Evolutionary conservation across 75 land plant species (phyloP), one percentile per base, ranked within the genome.

Genomic region (Pinus taeda): DNA sequence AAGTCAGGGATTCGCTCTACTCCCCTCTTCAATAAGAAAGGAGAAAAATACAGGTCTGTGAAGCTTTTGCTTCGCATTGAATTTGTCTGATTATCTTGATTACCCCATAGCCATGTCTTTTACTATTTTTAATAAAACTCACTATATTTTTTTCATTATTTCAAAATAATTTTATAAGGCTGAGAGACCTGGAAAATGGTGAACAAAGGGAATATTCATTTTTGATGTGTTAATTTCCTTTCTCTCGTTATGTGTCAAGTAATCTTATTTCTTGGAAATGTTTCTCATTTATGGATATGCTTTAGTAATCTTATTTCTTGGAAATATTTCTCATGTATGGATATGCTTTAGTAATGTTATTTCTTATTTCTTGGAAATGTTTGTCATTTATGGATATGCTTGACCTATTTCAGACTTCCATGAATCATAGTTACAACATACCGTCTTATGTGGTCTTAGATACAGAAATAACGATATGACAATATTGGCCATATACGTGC

Each of bases 1-100:
- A 84, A 76, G 58, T 61, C 75, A 13, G 95, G 95, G 6, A 84
- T 87, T 63, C 79, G 93, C 1, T 75, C 86, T 62, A 83, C 88
- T 53, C 86, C 90, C 33, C 85, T 93, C 18, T 83, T 42, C 42
- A 76, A 88, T 36, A 81, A 80, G 39, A 82, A 81, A 73, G 95
- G 95, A 22, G 82, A 84, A 53, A 75, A 75, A 66, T 71, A 62
- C 45, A 59, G 57, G 29, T 33, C 53, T 63, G 85, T 80, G 24
- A 85, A 71, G 82, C 87, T 88, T 22, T 81, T 88, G 2, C 60
- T 85, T 79, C 36, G 81, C 18, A 83, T 86, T 72, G 69, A 85
- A 14, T 84, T 85, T 39, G 15, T 39, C 24, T 53, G n/a, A 77
- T 39, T n/a, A 69, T 69, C 55, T 21, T 42, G n/a, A 69, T 37